A percentile compares a stretch with the other conserved stretches of the same genome.
Evolutionary conservation across 2,329 filamentous ascomycete species (phyloP).

Genomic region (Neurospora sp.): DNA sequence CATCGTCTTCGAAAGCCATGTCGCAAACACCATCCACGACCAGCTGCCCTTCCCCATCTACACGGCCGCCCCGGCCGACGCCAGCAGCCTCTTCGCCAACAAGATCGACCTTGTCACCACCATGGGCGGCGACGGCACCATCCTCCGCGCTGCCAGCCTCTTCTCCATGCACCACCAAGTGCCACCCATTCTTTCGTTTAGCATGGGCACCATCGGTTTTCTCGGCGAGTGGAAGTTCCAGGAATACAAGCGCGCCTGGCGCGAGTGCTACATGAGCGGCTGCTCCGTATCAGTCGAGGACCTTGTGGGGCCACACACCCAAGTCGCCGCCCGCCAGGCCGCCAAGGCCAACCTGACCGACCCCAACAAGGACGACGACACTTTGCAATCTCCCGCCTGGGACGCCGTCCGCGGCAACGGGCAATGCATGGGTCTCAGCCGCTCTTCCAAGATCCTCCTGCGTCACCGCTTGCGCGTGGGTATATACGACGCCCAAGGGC

Average conservation of each 20-base stretch:
- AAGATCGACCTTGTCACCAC: slow-evolving; percentile 88
- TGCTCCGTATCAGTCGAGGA: slow-evolving; percentile 41
- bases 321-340: slow-evolving; percentile 23
- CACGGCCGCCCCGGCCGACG: slow-evolving; percentile 36
- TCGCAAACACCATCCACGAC: slow-evolving; percentile 63
- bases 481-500: slow-evolving; percentile 62
- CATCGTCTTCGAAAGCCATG: slow-evolving; percentile 70
- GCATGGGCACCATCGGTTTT: slow-evolving; percentile 93
- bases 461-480: slow-evolving; percentile 82
- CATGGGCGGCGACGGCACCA: slow-evolving; percentile 87
- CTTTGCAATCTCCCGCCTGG: slow-evolving; percentile 42
- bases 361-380: slow-evolving; percentile 16
- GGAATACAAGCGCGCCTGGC: slow-evolving; percentile 85
- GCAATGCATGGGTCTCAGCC: slow-evolving; percentile 67
- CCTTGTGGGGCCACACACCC: slow-evolving; percentile 30
- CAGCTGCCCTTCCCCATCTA: slow-evolving; percentile 67
- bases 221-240: slow-evolving; percentile 93
- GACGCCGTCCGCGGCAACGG: slow-evolving; percentile 70
- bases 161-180: slow-evolving; percentile 76
- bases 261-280: slow-evolving; percentile 81
- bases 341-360: slow-evolving; percentile 17
- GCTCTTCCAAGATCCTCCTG: slow-evolving; percentile 72
- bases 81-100: slow-evolving; percentile 48
- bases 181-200: slow-evolving; percentile 87
- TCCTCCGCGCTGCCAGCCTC: slow-evolving; percentile 74